Percentiles rank a stretch among this genome's conserved stretches.
phyloP scores from a whole-genome alignment of 305 asterid species.

The Solanum hybrid region DNA sequence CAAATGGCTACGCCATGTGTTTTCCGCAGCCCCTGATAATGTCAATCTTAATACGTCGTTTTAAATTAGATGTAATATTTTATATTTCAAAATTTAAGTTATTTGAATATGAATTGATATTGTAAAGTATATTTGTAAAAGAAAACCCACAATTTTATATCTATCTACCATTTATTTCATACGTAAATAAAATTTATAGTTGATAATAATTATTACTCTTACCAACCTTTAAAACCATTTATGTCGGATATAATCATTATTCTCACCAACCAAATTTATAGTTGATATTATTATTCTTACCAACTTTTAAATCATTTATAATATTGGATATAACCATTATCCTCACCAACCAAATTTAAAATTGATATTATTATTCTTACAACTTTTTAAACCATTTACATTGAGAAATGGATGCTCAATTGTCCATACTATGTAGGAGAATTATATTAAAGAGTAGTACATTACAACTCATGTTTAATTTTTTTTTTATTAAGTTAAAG shows the following conservation, averaged over 20 bases:
- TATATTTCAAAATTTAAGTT: too few relatives aligned
- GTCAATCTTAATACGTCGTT: neutral
- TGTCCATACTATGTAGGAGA: too few relatives aligned
- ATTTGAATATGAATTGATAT: neutral
- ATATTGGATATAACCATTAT: neutral
- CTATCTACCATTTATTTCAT: neutral
- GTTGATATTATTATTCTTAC: neutral
- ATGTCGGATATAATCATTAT: too few relatives aligned
- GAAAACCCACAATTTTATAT: neutral
- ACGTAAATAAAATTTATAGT: too few relatives aligned
- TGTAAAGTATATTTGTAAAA: too few relatives aligned
- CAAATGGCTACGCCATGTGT: neutral
- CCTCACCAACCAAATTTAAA: neutral
- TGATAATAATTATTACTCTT: neutral
- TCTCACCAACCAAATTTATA: neutral
- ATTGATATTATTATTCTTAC: neutral
- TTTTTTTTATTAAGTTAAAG: too few relatives aligned
- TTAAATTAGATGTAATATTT: neutral
- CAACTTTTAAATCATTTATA: neutral
- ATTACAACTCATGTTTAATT: fast-evolving
- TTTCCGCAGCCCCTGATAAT: neutral
- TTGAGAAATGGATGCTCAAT: neutral
- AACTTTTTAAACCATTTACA: too few relatives aligned
- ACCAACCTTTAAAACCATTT: neutral
- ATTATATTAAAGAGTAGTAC: neutral